Percentiles rank a stretch among this genome's conserved stretches.
Conservation (phyloP, 176 grass and related monocot genomes). For the Hordeum marinum region DNA sequence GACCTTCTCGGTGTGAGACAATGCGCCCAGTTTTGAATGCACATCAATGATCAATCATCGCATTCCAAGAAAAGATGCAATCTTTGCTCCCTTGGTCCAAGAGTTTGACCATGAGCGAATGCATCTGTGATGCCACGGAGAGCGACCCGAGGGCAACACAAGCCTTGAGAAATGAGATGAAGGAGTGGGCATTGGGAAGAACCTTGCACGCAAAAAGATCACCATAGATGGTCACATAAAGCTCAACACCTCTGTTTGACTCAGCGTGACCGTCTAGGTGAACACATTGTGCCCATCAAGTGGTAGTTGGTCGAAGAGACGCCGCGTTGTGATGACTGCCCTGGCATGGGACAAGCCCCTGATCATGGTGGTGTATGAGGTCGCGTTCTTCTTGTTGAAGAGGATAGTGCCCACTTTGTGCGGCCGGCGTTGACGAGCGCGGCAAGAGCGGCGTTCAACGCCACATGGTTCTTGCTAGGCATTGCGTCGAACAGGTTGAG, state of each 20-base stretch:
- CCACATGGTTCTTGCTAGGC: conserved; percentile 50
- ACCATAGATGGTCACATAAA: conserved; percentile 36
- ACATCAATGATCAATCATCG: conserved; percentile 47
- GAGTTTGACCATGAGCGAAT: conserved; percentile 34
- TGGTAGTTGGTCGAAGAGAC: conserved; percentile 40
- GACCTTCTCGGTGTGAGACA: conserved; percentile 36
- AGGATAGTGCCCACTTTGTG: conserved; percentile 23
- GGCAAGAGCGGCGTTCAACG: conserved; percentile 45
- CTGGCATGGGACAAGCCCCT: conserved; percentile 27
- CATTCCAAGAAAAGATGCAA: conserved; percentile 45
- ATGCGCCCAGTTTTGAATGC: conserved; percentile 33
- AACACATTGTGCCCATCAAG: conserved; percentile 40
- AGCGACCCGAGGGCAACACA: conserved; percentile 26
- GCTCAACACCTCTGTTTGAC: conserved; percentile 16
- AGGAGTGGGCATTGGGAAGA: conserved; percentile 42
- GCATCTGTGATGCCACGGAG: conserved; percentile 30
- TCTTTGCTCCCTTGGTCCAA: conserved; percentile 8
- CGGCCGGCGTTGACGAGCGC: conserved; percentile 34
- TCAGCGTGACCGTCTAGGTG: conserved; percentile 60
- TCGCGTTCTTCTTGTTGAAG: conserved; percentile 46
- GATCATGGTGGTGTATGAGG: conserved; percentile 57
- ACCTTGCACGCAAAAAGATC: conserved; percentile 20
- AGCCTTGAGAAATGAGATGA: conserved; percentile 50
- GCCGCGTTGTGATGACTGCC: conserved; percentile 1
- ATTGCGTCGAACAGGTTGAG: conserved; percentile 57